Evolutionary conservation across 805 yeast genomes (phyloP).

Genomic region (Isabelozyma gotoi): DNA sequence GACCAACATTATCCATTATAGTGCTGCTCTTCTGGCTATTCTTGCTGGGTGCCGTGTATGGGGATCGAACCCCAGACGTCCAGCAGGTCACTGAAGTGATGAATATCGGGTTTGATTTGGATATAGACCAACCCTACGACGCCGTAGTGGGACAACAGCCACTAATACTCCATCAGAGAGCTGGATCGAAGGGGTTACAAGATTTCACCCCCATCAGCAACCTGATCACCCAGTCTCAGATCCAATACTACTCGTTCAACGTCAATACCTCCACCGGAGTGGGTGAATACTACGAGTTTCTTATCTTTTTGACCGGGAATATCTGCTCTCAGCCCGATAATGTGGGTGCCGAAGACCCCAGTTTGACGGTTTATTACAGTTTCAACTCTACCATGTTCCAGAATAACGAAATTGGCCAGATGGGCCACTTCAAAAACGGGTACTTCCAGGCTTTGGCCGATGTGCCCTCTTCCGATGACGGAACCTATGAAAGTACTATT

Average conservation of each 20-base stretch:
- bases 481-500: slow-evolving; percentile 11
- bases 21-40: not conserved
- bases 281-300: slow-evolving; percentile 45
- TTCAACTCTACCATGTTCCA: slow-evolving; percentile 35
- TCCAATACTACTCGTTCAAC: slow-evolving; percentile 42
- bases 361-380: slow-evolving; percentile 38
- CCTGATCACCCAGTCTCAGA: slow-evolving; percentile 34
- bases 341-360: slow-evolving; percentile 18
- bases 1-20: not conserved
- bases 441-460: slow-evolving; percentile 41
- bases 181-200: slow-evolving; percentile 24
- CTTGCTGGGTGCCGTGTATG: not conserved
- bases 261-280: slow-evolving; percentile 46
- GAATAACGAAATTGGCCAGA: slow-evolving; percentile 24
- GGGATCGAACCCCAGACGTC: not conserved
- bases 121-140: slow-evolving; percentile 11
- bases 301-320: slow-evolving; percentile 52
- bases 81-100: not conserved
- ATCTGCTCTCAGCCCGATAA: slow-evolving; percentile 41
- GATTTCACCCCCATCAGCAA: slow-evolving; percentile 38
- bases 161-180: slow-evolving; percentile 1
- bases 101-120: slow-evolving; percentile 11
- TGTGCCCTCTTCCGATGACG: slow-evolving; percentile 17
- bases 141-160: not conserved
- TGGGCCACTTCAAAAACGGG: slow-evolving; percentile 31